Conservation (phyloP, 345 rosid species). For the Sonneratia alba region DNA sequence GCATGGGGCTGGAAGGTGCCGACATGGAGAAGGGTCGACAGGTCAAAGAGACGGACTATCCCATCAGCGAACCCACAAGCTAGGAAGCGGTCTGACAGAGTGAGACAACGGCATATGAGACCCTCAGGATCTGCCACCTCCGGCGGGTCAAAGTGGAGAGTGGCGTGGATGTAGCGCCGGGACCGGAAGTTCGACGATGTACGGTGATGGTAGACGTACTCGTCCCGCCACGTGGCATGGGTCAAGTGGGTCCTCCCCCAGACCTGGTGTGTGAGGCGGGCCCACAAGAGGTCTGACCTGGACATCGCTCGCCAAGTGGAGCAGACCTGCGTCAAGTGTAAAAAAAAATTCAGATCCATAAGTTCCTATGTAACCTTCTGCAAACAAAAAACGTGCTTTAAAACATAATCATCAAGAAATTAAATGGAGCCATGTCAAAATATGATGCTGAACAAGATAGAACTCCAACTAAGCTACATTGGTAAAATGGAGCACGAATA, state of each 20-base stretch:
- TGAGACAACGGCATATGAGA: slow-evolving; percentile 62
- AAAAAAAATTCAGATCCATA: no score
- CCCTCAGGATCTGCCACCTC: slow-evolving; percentile 51
- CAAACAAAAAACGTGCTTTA: no score
- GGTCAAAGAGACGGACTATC: slow-evolving; percentile 60
- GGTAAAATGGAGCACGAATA: no score
- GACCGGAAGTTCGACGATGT: slow-evolving; percentile 53
- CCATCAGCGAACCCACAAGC: slow-evolving; percentile 89
- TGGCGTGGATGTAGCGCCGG: slow-evolving; percentile 24
- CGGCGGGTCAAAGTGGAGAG: slow-evolving; percentile 50
- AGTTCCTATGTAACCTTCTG: no score
- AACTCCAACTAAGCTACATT: no score
- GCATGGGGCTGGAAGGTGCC: slow-evolving; percentile 52
- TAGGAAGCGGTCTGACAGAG: slow-evolving; percentile 63
- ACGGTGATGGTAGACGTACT: slow-evolving; percentile 53
- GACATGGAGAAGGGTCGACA: slow-evolving; percentile 42
- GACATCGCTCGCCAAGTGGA: slow-evolving; percentile 87
- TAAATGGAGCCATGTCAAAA: no score
- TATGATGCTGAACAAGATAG: no score
- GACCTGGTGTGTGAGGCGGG: slow-evolving; percentile 34
- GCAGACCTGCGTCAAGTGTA: slow-evolving; percentile 41
- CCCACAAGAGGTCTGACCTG: slow-evolving; percentile 73
- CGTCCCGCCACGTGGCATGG: slow-evolving; percentile 63
- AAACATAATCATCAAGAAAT: background rate
- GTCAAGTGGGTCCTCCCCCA: slow-evolving; percentile 45